Evolutionary conservation across 2,329 filamentous ascomycete species (phyloP), one percentile per base, ranked within the genome.

Genomic region (Plectosphaerella plurivora): DNA sequence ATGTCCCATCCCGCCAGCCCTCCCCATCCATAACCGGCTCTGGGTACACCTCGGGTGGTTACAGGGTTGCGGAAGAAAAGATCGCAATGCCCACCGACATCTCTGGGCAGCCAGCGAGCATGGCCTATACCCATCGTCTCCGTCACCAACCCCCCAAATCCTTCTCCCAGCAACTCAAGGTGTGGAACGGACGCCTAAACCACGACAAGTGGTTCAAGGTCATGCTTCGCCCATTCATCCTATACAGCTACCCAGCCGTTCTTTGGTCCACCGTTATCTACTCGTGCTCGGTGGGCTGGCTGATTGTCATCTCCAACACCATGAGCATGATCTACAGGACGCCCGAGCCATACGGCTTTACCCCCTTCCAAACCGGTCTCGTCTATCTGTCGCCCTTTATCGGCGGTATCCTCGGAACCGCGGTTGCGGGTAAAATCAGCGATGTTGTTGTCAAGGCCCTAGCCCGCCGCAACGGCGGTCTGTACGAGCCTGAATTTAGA

Each of bases 251-350:
- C 63, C 94, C 94, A 0, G 83, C 89, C 1, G 88, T 97, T 1
- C 79, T 97, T 10, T 97, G 92, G 93, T 93, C 89, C 5, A 76
- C 91, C 0, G 76, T 88, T 1, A 83, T 96, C 4, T 97, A 97
- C 66, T 77, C 91, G 0, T 86, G 94, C 60, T 94, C 91, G 0
- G 83, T 97, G 7, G 93, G 93, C 37, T 97, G 93, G 94, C 79
- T 97, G 25, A 97, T 97, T 58, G 91, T 97, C 44, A 81, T 97
- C 2, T 96, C 91, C 1, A 92, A 97, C 68, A 88, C 88, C 0
- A 84, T 97, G 3, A 82, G 90, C 0, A 78, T 87, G 53, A 88
- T 97, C 55, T 97, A 90, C 68, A 83, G 88, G 37, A 76, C 83
- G 51, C 73, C 76, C 0, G 73, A 79, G 0, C 77, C 76, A 0